phyloP scores from a whole-genome alignment of 768 basidiomycete genomes.

The Xerocomellus intermedius region DNA sequence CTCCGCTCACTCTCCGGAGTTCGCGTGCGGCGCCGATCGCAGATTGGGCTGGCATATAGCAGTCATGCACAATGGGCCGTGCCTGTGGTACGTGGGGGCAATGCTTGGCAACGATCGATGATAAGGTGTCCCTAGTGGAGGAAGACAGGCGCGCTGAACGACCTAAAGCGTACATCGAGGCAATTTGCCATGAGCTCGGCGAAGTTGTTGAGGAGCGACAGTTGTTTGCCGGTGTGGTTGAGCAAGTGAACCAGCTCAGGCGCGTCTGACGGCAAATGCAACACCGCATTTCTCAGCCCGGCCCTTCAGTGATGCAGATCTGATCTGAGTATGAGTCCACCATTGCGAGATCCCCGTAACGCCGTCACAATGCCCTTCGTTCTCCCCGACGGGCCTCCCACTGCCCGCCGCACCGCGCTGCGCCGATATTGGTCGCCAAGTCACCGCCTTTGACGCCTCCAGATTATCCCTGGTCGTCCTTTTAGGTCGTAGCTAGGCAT shows the following conservation, averaged over 20 bases:
- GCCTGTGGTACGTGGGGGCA: slow-evolving; percentile 2
- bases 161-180: neutral
- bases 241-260: slow-evolving; percentile 2
- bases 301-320: neutral
- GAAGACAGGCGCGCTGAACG: neutral
- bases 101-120: slow-evolving; percentile 1
- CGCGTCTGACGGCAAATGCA: neutral
- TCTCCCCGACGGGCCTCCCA: neutral
- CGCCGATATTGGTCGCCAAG: neutral
- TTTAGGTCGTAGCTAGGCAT: no score
- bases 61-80: neutral
- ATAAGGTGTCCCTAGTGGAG: neutral
- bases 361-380: neutral
- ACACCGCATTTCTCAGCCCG: neutral
- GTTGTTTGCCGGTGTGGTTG: neutral
- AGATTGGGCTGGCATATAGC: slow-evolving; percentile 1
- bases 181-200: neutral
- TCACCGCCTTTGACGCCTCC: neutral
- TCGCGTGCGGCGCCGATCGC: slow-evolving; percentile 8
- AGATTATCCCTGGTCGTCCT: neutral
- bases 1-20: slow-evolving; percentile 2
- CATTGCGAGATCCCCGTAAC: neutral
- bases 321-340: no score
- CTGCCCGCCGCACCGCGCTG: neutral
- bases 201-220: neutral